A percentile compares a stretch with the other conserved stretches of the same genome.
phyloP scores from a whole-genome alignment of 1,139 yeast genomes.

The Groenewaldozyma sp. region DNA sequence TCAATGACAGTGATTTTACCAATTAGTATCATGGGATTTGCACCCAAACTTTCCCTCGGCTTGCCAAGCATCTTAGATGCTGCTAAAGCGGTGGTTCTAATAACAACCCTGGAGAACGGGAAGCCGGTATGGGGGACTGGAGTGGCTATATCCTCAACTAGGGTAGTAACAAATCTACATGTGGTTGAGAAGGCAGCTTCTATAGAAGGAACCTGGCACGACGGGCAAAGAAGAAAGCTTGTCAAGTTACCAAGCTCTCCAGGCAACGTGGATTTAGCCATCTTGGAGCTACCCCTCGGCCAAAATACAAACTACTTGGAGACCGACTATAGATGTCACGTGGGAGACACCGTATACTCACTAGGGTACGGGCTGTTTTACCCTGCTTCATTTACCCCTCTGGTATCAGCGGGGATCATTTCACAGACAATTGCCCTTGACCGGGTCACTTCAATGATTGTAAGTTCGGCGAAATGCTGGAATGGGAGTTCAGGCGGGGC shows the following conservation, averaged over 20 bases:
- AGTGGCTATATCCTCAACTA: constrained; percentile 28
- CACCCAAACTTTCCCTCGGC: no score
- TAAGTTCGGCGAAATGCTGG: constrained; percentile 60
- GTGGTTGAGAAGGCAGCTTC: constrained; percentile 26
- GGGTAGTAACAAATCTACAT: constrained; percentile 39
- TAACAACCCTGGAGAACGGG: background rate
- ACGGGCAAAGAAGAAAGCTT: background rate
- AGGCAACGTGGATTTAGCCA: constrained; percentile 30
- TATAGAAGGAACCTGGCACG: no score
- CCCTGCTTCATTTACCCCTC: constrained; percentile 30
- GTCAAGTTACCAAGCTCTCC: constrained; percentile 21
- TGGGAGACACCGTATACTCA: constrained; percentile 38
- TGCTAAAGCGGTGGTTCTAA: background rate
- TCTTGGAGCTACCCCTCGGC: constrained; percentile 7
- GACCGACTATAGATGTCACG: background rate
- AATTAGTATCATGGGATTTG: constrained; percentile 37
- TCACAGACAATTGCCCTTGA: constrained; percentile 26
- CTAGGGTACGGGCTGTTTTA: constrained; percentile 52
- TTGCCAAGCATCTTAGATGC: background rate
- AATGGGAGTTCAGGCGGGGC: constrained; percentile 76
- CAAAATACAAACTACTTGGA: background rate
- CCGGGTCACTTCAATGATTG: constrained; percentile 29
- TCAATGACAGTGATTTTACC: constrained; percentile 43
- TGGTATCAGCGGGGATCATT: constrained; percentile 40
- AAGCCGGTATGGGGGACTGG: constrained; percentile 40